Base-by-base conservation (phyloP, 345 rosid species). In the Diplotaxis tenuifolia region DNA sequence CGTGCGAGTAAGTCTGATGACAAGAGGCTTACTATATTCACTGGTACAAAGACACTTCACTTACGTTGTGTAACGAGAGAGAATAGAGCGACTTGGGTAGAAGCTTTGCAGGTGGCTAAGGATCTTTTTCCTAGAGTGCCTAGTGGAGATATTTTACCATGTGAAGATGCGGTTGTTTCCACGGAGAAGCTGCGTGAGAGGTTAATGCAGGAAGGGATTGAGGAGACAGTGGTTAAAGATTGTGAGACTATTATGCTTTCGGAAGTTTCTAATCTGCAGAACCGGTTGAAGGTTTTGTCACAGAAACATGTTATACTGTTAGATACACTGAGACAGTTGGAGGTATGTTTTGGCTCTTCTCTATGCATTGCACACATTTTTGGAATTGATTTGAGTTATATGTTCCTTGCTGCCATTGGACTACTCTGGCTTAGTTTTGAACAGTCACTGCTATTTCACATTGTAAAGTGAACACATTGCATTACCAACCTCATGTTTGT, bases 21-120 rank as follows among this genome's bases (percentile, higher is more conserved):
- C 72, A 96, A 90, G 75, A 87, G 99, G 87, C 90, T 95, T 32
- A 81, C 91, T 40, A 89, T 95, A 81, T 92, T 90, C 80, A 90
- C 97, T 0, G 99, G 98, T 72, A 92, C 98, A 21, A 95, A 95
- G 82, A 95, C 99, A 77, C 99, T 95, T 70, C 99, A 95, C 74
- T 81, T 92, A 80, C 86, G 90, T 9, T 88, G 94, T 73, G 77
- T 81, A 63, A 79, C 94, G 15, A 86, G 89, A 76, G 97, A 90
- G 20, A 92, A 86, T 73, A 87, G 97, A 84, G 75, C 90, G 49
- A 72, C 84, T 7, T 95, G 99, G 99, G 79, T 92, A 47, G 99
- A 92, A 68, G 92, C 94, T 6, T 79, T 92, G 78, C 84, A 80
- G 79, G 87, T 88, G 45, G 89, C 96, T 6, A 95, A 95, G 86